Base-by-base conservation (phyloP, 179 eudicot genomes). In the Patellifolia procumbens region DNA sequence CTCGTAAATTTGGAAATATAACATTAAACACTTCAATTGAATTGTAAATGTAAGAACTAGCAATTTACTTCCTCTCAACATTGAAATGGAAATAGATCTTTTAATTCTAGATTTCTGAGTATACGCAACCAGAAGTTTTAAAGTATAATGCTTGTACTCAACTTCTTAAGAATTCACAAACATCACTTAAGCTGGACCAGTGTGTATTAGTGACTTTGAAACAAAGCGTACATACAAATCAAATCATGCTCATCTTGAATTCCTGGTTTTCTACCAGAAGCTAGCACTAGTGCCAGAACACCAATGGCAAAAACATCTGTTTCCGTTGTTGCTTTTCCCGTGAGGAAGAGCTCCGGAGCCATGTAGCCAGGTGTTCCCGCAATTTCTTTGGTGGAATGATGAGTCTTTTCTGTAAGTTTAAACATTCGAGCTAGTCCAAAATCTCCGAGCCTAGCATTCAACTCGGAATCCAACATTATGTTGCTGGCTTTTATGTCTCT, bases 401-500 rank as follows among this genome's bases (percentile, higher is more conserved):
- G 86, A 22, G 86, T 80, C 84, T 83, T 83, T 68, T 85, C 85
- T n/a, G n/a, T n/a, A 7, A 76, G 53, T 0, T 72, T 78, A 45
- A 85, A 82, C 82, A 80, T 83, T 46, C 88, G 60, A 51, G 88
- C 88, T 5, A 85, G 69, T 24, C 88, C 86, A 46, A 85, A 85
- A 39, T 85, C 88, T 0, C 88, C 88, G 22, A 85, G 70, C 0
- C 80, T 62, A 32, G 84, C 82, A 73, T 85, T 83, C 28, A 74
- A 82, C 3, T 78, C 78, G 1, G 80, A 66, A 45, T 85, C 86
- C 43, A 85, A 51, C 86, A 85, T 80, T 61, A 85, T 73, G 68
- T 85, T 85, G 82, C 84, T 85, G 19, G 86, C 70, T 64, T 82
- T 85, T 4, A 80, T 75, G 78, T 82, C 83, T 26, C 86, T 59